phyloP scores from a whole-genome alignment of 1,139 yeast genomes.

The Kodamaea ohmeri region DNA sequence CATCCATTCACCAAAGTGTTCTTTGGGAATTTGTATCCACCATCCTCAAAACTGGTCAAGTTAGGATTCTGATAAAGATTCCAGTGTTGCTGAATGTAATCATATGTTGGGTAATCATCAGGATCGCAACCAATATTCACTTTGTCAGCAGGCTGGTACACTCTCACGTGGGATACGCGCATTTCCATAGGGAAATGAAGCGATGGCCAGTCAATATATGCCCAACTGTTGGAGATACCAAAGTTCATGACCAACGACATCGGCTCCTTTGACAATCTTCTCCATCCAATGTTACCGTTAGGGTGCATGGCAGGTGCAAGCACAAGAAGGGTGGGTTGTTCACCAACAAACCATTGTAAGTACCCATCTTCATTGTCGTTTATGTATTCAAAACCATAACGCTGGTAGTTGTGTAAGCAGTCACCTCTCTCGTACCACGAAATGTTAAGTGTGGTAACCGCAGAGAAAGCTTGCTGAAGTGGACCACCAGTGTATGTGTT shows the following conservation, averaged over 20 bases:
- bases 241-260: slow-evolving; percentile 28
- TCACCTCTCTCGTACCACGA: slow-evolving; percentile 27
- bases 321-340: slow-evolving; percentile 25
- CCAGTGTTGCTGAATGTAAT: slow-evolving; percentile 24
- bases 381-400: slow-evolving; percentile 26
- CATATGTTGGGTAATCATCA: slow-evolving; percentile 22
- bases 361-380: slow-evolving; percentile 25
- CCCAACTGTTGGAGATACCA: slow-evolving; percentile 31
- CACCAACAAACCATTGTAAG: slow-evolving; percentile 28
- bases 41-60: slow-evolving; percentile 22
- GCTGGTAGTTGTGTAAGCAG: slow-evolving; percentile 21
- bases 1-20: slow-evolving; percentile 18
- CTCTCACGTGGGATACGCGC: slow-evolving; percentile 25
- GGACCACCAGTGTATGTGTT: slow-evolving; percentile 32
- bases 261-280: slow-evolving; percentile 28
- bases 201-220: slow-evolving; percentile 31
- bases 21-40: slow-evolving; percentile 27
- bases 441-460: slow-evolving; percentile 24
- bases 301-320: slow-evolving; percentile 27
- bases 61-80: slow-evolving; percentile 24
- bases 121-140: slow-evolving; percentile 29
- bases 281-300: slow-evolving; percentile 27
- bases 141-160: slow-evolving; percentile 26
- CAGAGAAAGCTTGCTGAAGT: slow-evolving; percentile 29
- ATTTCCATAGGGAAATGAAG: slow-evolving; percentile 24